Evolutionary conservation across 2,329 filamentous ascomycete species (phyloP).

Genomic region (Phialophora verrucosa): DNA sequence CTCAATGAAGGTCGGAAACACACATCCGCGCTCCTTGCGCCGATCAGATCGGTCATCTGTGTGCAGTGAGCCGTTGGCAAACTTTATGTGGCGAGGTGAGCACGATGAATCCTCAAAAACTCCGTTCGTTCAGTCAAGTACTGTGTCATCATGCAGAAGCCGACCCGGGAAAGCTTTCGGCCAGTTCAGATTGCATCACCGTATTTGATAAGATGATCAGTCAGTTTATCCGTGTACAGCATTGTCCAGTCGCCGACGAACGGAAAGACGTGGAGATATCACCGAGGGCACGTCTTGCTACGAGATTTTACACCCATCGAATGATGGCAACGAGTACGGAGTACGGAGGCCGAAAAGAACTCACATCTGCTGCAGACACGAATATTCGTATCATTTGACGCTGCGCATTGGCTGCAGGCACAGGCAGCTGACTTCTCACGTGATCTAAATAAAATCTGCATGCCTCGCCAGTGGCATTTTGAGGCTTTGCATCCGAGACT

Average conservation of each 20-base stretch:
- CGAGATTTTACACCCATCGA: too few relatives aligned
- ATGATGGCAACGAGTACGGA: too few relatives aligned
- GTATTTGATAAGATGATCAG: not conserved
- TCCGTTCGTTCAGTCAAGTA: not conserved
- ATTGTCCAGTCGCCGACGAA: not conserved
- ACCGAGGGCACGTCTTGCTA: too few relatives aligned
- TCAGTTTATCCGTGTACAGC: not conserved
- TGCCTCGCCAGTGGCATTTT: too few relatives aligned
- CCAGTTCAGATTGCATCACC: not conserved
- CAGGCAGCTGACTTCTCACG: too few relatives aligned
- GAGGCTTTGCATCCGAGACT: not conserved
- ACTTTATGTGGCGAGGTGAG: not conserved
- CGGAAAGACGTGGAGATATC: too few relatives aligned
- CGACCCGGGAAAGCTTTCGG: not conserved
- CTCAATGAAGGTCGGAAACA: not conserved
- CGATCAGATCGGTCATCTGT: not conserved
- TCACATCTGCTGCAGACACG: too few relatives aligned
- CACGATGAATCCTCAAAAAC: not conserved
- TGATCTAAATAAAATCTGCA: too few relatives aligned
- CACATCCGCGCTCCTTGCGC: not conserved
- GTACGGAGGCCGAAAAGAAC: too few relatives aligned
- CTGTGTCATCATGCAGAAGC: not conserved
- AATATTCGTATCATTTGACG: too few relatives aligned
- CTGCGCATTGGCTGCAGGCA: too few relatives aligned
- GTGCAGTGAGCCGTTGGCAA: not conserved